Conservation (phyloP, 192 early-diverging fungal genomes). For the Podila minutissima region DNA sequence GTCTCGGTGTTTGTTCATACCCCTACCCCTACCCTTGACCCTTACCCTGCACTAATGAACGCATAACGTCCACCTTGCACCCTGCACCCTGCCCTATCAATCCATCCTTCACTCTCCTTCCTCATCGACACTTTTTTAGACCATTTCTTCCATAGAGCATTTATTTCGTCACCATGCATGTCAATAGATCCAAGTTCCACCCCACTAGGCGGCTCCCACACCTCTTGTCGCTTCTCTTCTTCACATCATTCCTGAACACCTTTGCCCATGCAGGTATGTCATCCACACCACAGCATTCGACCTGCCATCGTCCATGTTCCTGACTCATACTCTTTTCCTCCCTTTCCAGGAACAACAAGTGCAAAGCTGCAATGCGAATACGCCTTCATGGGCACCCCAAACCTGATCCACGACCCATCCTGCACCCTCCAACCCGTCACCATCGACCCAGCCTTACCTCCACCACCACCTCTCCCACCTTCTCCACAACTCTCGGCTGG, state of each 20-base stretch:
- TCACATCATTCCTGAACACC: not conserved
- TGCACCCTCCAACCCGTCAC: constrained; percentile 28
- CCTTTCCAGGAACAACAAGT: constrained; percentile 19
- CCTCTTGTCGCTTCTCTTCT: not conserved
- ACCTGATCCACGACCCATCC: constrained; percentile 39
- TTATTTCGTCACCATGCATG: not conserved
- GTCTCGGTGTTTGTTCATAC: not conserved
- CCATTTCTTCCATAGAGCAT: no score
- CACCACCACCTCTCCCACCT: constrained; percentile 25
- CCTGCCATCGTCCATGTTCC: not conserved
- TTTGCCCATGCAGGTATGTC: constrained; percentile 25
- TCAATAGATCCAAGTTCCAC: not conserved
- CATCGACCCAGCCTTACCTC: not conserved
- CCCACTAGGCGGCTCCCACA: constrained; percentile 2
- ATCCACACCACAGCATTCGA: not conserved
- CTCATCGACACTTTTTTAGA: no score
- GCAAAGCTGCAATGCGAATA: constrained; percentile 44
- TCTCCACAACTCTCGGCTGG: constrained; percentile 19
- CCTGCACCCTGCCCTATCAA: no score
- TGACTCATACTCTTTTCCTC: not conserved
- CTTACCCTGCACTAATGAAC: not conserved
- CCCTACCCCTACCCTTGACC: not conserved
- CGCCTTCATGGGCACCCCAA: constrained; percentile 30
- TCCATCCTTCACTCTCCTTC: no score
- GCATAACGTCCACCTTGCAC: not conserved